phyloP scores from a whole-genome alignment of 441 rosid genomes.

The Erodium texanum region DNA sequence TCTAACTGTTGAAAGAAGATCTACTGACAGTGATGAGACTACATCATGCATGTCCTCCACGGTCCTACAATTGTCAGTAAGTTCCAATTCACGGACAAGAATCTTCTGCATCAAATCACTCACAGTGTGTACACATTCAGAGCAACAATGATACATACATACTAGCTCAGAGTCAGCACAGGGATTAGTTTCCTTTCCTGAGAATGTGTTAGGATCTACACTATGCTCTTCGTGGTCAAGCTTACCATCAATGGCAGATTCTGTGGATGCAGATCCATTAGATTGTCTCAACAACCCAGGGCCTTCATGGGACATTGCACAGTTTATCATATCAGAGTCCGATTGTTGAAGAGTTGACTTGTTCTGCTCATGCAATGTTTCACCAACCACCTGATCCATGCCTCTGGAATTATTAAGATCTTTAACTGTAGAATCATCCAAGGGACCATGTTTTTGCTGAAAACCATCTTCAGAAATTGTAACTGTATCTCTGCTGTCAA shows the following conservation, averaged over 20 bases:
- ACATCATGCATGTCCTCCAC: constrained; percentile 62
- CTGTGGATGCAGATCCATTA: constrained; percentile 24
- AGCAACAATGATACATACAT: constrained; percentile 70
- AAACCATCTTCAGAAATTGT: constrained; percentile 19
- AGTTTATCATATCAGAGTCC: constrained; percentile 22
- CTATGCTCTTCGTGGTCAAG: not conserved
- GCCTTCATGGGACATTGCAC: constrained; percentile 20
- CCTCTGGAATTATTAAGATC: constrained; percentile 22
- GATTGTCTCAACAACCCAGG: constrained; percentile 20
- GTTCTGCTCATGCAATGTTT: constrained; percentile 24
- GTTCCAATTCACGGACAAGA: constrained; percentile 38
- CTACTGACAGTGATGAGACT: constrained; percentile 58
- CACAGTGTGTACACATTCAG: constrained; percentile 45
- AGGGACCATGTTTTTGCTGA: constrained; percentile 8
- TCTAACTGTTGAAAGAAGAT: constrained; percentile 54
- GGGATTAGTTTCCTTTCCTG: constrained; percentile 20
- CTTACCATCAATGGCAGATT: constrained; percentile 4
- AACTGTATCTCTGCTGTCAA: constrained; percentile 14
- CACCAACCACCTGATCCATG: constrained; percentile 22
- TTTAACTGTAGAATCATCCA: constrained; percentile 18
- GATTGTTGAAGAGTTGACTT: constrained; percentile 21
- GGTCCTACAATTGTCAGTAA: constrained; percentile 26
- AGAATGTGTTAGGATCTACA: constrained; percentile 18
- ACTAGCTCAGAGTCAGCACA: constrained; percentile 28
- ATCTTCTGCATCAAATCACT: constrained; percentile 42